Evolutionary conservation across 495 filamentous ascomycete genomes (phyloP).

Genomic region (Tetracladium setigerum): DNA sequence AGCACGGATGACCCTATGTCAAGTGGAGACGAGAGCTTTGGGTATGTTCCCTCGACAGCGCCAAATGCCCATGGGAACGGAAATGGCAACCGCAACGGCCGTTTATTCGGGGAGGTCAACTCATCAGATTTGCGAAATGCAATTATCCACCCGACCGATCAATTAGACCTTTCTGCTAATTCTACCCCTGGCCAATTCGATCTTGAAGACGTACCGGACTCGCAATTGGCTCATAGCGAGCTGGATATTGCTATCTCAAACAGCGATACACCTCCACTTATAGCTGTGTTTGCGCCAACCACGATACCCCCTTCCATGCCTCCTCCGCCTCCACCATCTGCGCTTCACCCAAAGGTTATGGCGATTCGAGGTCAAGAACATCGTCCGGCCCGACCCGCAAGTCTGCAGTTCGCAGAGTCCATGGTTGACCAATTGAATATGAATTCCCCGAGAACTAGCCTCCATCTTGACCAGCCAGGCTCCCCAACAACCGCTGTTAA

Average conservation of each 20-base stretch:
- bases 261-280: conserved; percentile 2
- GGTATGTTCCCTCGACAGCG: conserved; percentile 16
- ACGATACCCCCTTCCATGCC: conserved; percentile 11
- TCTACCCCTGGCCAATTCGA: conserved; percentile 25
- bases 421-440: conserved; percentile 61
- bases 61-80: conserved; percentile 21
- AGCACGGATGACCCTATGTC: conserved; percentile 29
- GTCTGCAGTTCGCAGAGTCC: conserved; percentile 59
- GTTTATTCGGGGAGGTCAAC: conserved; percentile 78
- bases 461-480: conserved; percentile 1
- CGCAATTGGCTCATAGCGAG: conserved; percentile 11
- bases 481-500: not conserved
- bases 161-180: conserved; percentile 37
- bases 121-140: conserved; percentile 59
- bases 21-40: conserved; percentile 35
- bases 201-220: conserved; percentile 33
- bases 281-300: not conserved
- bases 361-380: conserved; percentile 29
- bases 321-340: conserved; percentile 32
- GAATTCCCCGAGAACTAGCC: conserved; percentile 43
- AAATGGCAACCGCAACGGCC: conserved; percentile 5
- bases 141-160: conserved; percentile 32
- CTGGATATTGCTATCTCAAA: not conserved
- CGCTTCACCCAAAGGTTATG: conserved; percentile 32
- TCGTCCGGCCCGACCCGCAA: conserved; percentile 27